A percentile compares a stretch with the other conserved stretches of the same genome.
phyloP scores from a whole-genome alignment of 2,329 filamentous ascomycete genomes.

The Clonostachys chloroleuca region DNA sequence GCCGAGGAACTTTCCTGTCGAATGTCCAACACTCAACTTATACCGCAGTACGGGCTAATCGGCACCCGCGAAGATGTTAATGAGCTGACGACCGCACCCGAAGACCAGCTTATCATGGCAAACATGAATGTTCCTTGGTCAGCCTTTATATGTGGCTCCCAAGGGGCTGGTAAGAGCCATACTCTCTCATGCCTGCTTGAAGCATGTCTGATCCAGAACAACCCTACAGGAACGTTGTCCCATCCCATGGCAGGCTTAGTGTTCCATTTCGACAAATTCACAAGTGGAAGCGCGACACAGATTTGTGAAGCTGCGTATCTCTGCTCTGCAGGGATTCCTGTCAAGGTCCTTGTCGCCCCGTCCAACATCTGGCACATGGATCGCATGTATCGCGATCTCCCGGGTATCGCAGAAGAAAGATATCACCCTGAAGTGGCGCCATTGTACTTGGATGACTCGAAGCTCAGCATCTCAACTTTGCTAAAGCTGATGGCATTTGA shows the following conservation, averaged over 20 bases:
- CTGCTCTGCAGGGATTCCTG: constrained; percentile 35
- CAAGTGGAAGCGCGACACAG: constrained; percentile 36
- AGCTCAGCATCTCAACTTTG: constrained; percentile 55
- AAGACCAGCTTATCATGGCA: no score
- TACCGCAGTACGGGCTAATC: no score
- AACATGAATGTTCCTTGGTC: no score
- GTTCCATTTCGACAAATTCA: constrained; percentile 60
- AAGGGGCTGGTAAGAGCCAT: constrained; percentile 62
- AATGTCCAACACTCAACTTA: no score
- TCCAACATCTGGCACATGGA: constrained; percentile 37
- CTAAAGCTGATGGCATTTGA: constrained; percentile 56
- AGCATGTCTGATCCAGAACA: constrained; percentile 47
- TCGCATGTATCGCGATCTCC: no score
- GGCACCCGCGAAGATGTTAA: no score
- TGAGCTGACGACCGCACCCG: no score
- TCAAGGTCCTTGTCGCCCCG: constrained; percentile 49
- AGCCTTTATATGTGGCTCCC: constrained; percentile 58
- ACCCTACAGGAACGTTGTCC: constrained; percentile 26
- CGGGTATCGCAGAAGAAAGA: no score
- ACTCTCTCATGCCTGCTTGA: constrained; percentile 52
- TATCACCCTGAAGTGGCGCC: no score
- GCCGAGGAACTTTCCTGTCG: no score
- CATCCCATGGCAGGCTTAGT: constrained; percentile 55
- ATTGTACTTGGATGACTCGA: constrained; percentile 21
- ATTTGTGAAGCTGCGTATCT: constrained; percentile 59